Conservation (phyloP, 1,139 yeast genomes). For the Suhomyces bolitotheri region DNA sequence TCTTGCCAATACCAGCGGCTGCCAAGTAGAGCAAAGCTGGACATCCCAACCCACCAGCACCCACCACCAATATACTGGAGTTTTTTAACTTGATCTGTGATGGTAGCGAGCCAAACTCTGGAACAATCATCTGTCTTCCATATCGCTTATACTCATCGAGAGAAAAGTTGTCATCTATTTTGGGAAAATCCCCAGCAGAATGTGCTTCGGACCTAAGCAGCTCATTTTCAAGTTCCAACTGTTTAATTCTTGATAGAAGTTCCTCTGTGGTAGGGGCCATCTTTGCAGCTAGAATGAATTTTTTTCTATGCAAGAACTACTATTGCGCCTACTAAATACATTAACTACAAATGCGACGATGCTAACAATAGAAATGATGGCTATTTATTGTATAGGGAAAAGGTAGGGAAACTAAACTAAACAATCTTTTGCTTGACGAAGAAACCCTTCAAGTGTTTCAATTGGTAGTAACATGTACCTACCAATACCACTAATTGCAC, state of each 20-base stretch:
- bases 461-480: conserved; percentile 51
- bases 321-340: background rate
- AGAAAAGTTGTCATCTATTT: conserved; percentile 21
- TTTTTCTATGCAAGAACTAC: background rate
- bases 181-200: background rate
- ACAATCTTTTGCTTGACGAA: conserved; percentile 55
- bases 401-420: conserved; percentile 13
- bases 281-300: background rate
- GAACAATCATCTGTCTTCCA: conserved; percentile 95
- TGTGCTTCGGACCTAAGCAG: conserved; percentile 14
- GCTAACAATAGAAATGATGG: no score
- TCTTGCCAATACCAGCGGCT: conserved; percentile 83
- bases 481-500: conserved; percentile 48
- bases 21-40: conserved; percentile 84
- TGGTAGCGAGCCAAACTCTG: conserved; percentile 58
- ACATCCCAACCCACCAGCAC: conserved; percentile 97
- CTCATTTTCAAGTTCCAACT: conserved; percentile 29
- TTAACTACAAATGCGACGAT: background rate
- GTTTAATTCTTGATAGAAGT: conserved; percentile 22
- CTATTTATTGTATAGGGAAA: background rate
- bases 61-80: conserved; percentile 71
- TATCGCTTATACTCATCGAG: conserved; percentile 77
- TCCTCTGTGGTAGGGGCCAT: conserved; percentile 18
- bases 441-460: conserved; percentile 52
- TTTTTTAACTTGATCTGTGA: conserved; percentile 61